Evolutionary conservation across 129 eudicot species (phyloP).

Genomic region (Ambrosia trifida): DNA sequence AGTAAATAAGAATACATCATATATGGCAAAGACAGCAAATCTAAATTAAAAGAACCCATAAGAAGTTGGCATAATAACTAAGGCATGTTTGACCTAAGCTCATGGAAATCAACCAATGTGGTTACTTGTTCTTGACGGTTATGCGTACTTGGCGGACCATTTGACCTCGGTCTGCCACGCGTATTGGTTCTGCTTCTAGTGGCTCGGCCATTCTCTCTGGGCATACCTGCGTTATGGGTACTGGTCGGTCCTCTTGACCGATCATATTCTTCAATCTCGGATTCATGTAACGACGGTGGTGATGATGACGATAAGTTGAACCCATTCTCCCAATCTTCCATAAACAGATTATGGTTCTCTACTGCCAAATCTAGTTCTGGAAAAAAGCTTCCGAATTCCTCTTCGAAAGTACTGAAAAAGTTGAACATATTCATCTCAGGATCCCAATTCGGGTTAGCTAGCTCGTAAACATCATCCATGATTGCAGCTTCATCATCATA

Average conservation of each 20-base stretch:
- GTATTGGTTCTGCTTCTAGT: slow-evolving; percentile 22
- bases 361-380: slow-evolving; percentile 7
- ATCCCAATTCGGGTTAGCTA: slow-evolving; percentile 31
- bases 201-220: slow-evolving; percentile 14
- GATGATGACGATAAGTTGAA: background rate
- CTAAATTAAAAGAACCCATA: background rate
- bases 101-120: slow-evolving; percentile 31
- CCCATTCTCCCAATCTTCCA: slow-evolving; percentile 22
- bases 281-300: background rate
- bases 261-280: slow-evolving; percentile 9
- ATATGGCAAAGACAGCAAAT: slow-evolving; percentile 13
- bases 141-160: slow-evolving; percentile 20
- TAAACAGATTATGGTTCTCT: background rate
- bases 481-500: slow-evolving; percentile 1
- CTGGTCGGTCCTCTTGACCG: slow-evolving; percentile 12
- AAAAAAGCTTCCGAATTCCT: slow-evolving; percentile 12
- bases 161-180: slow-evolving; percentile 17
- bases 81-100: slow-evolving; percentile 26
- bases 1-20: slow-evolving; percentile 24
- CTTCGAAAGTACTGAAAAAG: slow-evolving; percentile 13
- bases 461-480: slow-evolving; percentile 19
- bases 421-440: slow-evolving; percentile 9
- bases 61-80: slow-evolving; percentile 17
- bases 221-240: slow-evolving; percentile 1
- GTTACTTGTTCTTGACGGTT: slow-evolving; percentile 27